A percentile compares a stretch with the other conserved stretches of the same genome.
Evolutionary conservation across 345 rosid species (phyloP).

Genomic region (Lepidium aucheri): DNA sequence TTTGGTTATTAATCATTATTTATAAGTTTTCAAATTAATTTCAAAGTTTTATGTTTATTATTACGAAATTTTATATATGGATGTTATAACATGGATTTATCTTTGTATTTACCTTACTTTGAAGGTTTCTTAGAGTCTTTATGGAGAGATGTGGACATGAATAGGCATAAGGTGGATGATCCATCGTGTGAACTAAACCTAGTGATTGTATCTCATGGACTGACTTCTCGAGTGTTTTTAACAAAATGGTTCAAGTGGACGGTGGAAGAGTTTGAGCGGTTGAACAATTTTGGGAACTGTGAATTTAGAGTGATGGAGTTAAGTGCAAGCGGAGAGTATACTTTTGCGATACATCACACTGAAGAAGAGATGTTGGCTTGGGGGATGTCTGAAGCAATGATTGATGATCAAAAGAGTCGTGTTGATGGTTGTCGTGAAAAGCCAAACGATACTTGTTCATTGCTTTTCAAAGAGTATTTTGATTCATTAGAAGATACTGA

Average conservation of each 20-base stretch:
- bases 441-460: slow-evolving; percentile 54
- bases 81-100: neutral
- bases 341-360: slow-evolving; percentile 46
- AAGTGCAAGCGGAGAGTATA: slow-evolving; percentile 69
- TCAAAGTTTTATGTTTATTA: too few relatives aligned
- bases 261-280: slow-evolving; percentile 66
- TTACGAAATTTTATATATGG: neutral
- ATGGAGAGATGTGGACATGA: slow-evolving; percentile 92
- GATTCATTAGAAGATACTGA: slow-evolving; percentile 35
- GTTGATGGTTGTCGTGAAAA: slow-evolving; percentile 35
- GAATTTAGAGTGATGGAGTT: slow-evolving; percentile 73
- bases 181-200: slow-evolving; percentile 64
- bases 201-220: slow-evolving; percentile 70
- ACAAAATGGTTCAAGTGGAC: slow-evolving; percentile 99
- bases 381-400: slow-evolving; percentile 79
- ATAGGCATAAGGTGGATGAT: slow-evolving; percentile 43
- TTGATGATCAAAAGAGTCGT: slow-evolving; percentile 70
- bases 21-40: too few relatives aligned
- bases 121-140: slow-evolving; percentile 79
- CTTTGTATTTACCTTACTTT: neutral
- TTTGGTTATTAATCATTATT: too few relatives aligned
- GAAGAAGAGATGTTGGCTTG: slow-evolving; percentile 40
- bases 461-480: slow-evolving; percentile 55
- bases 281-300: slow-evolving; percentile 75
- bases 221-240: slow-evolving; percentile 73